phyloP scores from a whole-genome alignment of 352 stramenopile species.

The Globisporangium emineosum region DNA sequence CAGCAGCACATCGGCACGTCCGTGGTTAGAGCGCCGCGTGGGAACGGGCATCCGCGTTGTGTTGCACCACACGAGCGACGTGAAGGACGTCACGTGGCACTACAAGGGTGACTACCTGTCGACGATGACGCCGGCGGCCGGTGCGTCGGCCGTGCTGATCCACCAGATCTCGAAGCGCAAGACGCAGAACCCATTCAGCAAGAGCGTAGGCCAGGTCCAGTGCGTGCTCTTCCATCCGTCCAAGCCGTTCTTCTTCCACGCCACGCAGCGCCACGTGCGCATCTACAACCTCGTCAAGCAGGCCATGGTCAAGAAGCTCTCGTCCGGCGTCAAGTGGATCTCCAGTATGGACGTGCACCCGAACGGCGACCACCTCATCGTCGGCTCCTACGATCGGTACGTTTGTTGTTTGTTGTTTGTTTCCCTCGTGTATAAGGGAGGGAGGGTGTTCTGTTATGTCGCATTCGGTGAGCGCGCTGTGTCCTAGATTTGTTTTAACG shows the following conservation, averaged over 20 bases:
- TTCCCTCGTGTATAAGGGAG: neutral
- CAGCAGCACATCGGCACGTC: conserved; percentile 22
- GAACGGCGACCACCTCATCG: conserved; percentile 98
- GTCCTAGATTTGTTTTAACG: neutral
- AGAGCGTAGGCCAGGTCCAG: conserved; percentile 94
- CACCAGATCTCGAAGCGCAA: conserved; percentile 97
- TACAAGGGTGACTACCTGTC: conserved; percentile 99
- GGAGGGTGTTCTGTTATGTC: neutral
- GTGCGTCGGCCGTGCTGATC: conserved; percentile 93
- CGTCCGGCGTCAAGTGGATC: conserved; percentile 98
- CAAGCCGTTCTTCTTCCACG: conserved; percentile 99
- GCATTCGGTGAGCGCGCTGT: neutral
- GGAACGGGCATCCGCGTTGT: conserved; percentile 82
- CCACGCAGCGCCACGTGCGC: conserved; percentile 97
- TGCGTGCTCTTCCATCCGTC: conserved; percentile 96
- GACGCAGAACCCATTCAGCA: conserved; percentile 96
- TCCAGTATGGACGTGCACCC: conserved; percentile 98
- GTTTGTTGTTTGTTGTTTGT: conserved; percentile 5
- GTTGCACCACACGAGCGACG: conserved; percentile 86
- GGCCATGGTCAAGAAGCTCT: conserved; percentile 97
- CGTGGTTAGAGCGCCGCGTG: conserved; percentile 75
- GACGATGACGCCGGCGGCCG: conserved; percentile 89
- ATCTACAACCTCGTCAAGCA: conserved; percentile 99
- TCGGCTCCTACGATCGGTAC: conserved; percentile 96
- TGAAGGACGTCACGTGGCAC: conserved; percentile 96